Base-by-base conservation (phyloP, 805 yeast species). In the Kodamaea kakaduensis region DNA sequence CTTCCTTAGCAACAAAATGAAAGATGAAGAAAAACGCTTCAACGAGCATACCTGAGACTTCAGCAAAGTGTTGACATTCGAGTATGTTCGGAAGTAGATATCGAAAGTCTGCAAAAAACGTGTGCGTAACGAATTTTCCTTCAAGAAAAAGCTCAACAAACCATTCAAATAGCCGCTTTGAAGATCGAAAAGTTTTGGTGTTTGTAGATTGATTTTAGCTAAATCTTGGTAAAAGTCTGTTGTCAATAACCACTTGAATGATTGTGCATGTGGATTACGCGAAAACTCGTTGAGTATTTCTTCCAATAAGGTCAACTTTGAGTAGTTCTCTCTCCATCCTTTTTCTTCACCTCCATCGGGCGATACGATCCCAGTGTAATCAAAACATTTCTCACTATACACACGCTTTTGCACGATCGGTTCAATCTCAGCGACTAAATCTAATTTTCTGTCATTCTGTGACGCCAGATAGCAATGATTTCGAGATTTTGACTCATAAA, bases 91-190 rank as follows among this genome's bases (percentile, higher is more conserved):
- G n/a, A 36, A 20, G 19, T 30, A 36, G 8, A 9, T 19, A 4
- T 20, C 31, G 3, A 36, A 24, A 3, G 20, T 19, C 7, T 5
- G 8, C n/a, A 26, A 28, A 8, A 36, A 10, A 13, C 17, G 22
- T 6, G 12, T 14, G 15, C 13, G n/a, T 13, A 26, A 17, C 10
- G 10, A 8, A 6, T 18, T 14, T 7, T 7, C 5, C 18, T 21
- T 31, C 24, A 36, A 13, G 14, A 36, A 17, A 23, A 36, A 31
- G 17, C 18, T 15, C 8, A 36, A 10, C 34, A 36, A 19, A 7
- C 31, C 31, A 12, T 36, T 31, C 19, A 36, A 26, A 18, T 13
- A 31, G 16, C 18, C 27, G 20, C 26, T 25, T 22, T 36, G 39
- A 4, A 36, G 16, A n/a, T 24, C n/a, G 14, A 17, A 14, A 17